Base-by-base conservation (phyloP, 1,139 yeast species). In the Candida freyschussii region DNA sequence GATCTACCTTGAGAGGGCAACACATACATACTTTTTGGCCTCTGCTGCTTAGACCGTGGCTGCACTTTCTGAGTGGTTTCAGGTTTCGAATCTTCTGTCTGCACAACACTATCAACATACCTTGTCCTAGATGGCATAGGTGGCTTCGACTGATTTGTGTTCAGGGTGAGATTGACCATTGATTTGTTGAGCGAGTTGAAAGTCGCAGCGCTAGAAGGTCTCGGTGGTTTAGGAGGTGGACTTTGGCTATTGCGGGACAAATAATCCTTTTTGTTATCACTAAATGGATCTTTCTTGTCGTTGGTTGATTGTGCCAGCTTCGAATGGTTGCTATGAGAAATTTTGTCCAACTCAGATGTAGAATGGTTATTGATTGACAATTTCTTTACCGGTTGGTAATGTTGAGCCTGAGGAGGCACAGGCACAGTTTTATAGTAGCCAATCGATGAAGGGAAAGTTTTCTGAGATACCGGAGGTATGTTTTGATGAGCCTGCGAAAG, bases 81-180 rank as follows among this genome's bases (percentile, higher is more conserved):
- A 5, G 29, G 11, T n/a, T 21, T 26, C 26, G 4, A 7, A n/a
- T 35, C 36, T 23, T 40, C 48, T 1, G 53, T 50, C 23, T 49
- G 54, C 4, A 46, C 50, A 12, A 39, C 39, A 27, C 50, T 46
- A 30, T 49, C 55, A 16, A 48, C 48, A 24, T 50, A 49, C 19
- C 35, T 48, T 21, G 51, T 39, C 17, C 40, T 44, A 5, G 36
- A 24, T 5, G 45, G 40, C 13, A 32, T 30, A 4, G 22, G 24
- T 9, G 45, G 45, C 9, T 32, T 26, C 6, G 29, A 12, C 17
- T 32, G 24, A 13, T 18, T 30, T 6, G 29, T 33, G 4, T 24
- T 33, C 16, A 39, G 17, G 1, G 37, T 35, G 27, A 43, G 26
- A 13, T 34, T 44, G 6, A 44, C 47, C 40, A 46, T 35, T 7